phyloP scores from a whole-genome alignment of 2,329 filamentous ascomycete species.

The Phialophora chinensis region DNA sequence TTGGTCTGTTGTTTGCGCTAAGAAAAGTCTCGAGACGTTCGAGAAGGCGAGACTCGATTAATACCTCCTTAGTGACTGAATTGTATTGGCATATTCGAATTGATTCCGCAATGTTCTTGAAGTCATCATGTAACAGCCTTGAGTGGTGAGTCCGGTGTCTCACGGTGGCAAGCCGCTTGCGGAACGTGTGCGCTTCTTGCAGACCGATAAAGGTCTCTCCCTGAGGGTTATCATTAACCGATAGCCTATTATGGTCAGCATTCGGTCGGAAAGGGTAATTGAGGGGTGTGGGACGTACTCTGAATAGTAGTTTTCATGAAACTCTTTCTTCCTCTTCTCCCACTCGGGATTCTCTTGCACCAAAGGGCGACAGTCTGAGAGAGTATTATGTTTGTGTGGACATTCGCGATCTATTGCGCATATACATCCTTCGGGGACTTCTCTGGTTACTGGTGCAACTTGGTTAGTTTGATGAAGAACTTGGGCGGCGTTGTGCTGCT shows the following conservation, averaged over 20 bases:
- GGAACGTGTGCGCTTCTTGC: constrained; percentile 8
- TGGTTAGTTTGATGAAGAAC: background rate
- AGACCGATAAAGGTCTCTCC: constrained; percentile 20
- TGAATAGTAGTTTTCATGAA: constrained; percentile 3
- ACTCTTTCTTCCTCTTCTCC: constrained; percentile 14
- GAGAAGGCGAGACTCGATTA: constrained; percentile 19
- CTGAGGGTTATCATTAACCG: constrained; percentile 8
- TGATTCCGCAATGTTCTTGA: constrained; percentile 22
- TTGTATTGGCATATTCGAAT: constrained; percentile 24
- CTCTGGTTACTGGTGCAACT: background rate
- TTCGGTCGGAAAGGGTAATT: background rate
- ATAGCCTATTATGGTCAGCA: constrained; percentile 11
- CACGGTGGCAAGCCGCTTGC: constrained; percentile 22
- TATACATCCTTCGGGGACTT: constrained; percentile 10
- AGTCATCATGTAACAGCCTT: constrained; percentile 7
- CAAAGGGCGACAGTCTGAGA: constrained; percentile 33
- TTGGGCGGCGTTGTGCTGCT: background rate
- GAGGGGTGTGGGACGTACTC: constrained; percentile 17
- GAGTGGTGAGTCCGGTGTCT: background rate
- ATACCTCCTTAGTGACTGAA: constrained; percentile 21
- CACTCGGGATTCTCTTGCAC: constrained; percentile 26
- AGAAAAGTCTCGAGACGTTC: constrained; percentile 28
- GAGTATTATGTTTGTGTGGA: constrained; percentile 14
- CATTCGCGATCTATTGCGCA: constrained; percentile 32
- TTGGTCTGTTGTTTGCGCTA: constrained; percentile 6